Base-by-base conservation (phyloP, 441 rosid species). In the Hypseocharis bilobata region DNA sequence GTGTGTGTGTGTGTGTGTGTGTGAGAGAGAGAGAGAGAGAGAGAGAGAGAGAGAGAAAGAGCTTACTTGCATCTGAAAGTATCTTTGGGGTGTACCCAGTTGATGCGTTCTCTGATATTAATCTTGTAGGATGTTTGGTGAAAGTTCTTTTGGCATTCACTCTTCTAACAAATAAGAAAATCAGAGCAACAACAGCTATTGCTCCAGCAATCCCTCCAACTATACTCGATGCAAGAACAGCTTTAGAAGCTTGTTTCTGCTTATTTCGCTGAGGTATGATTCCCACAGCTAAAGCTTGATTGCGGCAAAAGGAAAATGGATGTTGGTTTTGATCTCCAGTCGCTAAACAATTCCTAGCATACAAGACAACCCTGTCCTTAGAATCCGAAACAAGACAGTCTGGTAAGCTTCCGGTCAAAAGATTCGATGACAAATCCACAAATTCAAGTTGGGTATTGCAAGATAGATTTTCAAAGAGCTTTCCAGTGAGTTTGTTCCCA, bases 271-370 rank as follows among this genome's bases (percentile, higher is more conserved):
- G 78, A 20, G 90, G 89, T 65, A 93, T 22, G 69, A 86, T 74
- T 64, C 97, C 98, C 30, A 90, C 98, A 44, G 98, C 97, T 32
- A 93, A 83, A 66, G 98, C 97, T 79, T 86, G 89, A 63, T 88
- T 93, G 42, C 72, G 82, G 78, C 98, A 93, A 29, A 85, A 81
- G 52, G 88, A 76, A 63, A 82, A 52, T 7, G 88, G 91, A 68
- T 84, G 85, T 29, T 93, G 98, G 65, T 74, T 70, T 76, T 74
- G 76, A 66, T 74, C 77, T 28, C 55, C 63, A 20, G 73, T 68
- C 59, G 72, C 80, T n/a, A 93, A 77, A 74, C 98, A 93, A 78
- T 93, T 93, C 19, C 80, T 74, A 19, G 80, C 80, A 71, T 80
- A 88, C 68, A 64, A 38, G 62, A 81, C 77, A 62, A 60, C 75